Conservation (phyloP, 2,329 filamentous ascomycete genomes). For the Diaporthe longicolla region DNA sequence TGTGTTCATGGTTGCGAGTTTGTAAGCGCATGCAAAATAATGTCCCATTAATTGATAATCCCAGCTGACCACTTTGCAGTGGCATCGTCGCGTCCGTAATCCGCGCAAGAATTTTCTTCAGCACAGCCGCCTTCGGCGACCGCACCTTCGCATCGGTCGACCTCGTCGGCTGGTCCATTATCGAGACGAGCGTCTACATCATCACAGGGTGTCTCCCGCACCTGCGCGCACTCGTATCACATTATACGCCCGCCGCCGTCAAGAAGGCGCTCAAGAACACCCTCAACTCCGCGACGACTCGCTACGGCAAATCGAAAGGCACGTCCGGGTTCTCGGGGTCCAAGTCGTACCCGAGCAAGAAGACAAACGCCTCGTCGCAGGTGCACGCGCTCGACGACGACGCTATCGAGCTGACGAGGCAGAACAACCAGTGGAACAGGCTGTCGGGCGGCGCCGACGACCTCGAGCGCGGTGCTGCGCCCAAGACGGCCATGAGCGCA, state of each 20-base stretch:
- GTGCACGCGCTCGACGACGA: slow-evolving; percentile 30
- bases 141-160: slow-evolving; percentile 46
- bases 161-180: slow-evolving; percentile 47
- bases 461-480: neutral
- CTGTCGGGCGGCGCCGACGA: neutral
- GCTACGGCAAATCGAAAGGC: slow-evolving; percentile 28
- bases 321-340: slow-evolving; percentile 23
- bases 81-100: slow-evolving; percentile 47
- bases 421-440: slow-evolving; percentile 20
- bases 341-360: slow-evolving; percentile 27
- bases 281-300: neutral
- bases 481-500: neutral
- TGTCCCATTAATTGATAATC: neutral
- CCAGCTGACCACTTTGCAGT: slow-evolving; percentile 37
- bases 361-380: neutral
- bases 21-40: slow-evolving; percentile 42
- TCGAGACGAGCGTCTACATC: slow-evolving; percentile 48
- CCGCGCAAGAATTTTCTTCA: slow-evolving; percentile 44
- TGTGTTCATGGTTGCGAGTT: slow-evolving; percentile 49
- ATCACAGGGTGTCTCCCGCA: slow-evolving; percentile 47
- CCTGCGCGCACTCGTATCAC: slow-evolving; percentile 44
- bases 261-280: slow-evolving; percentile 38
- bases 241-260: slow-evolving; percentile 42
- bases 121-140: slow-evolving; percentile 44
- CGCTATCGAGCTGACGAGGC: slow-evolving; percentile 36